Base-by-base conservation (phyloP, 306 rosid species). In the Cicer bijugum region DNA sequence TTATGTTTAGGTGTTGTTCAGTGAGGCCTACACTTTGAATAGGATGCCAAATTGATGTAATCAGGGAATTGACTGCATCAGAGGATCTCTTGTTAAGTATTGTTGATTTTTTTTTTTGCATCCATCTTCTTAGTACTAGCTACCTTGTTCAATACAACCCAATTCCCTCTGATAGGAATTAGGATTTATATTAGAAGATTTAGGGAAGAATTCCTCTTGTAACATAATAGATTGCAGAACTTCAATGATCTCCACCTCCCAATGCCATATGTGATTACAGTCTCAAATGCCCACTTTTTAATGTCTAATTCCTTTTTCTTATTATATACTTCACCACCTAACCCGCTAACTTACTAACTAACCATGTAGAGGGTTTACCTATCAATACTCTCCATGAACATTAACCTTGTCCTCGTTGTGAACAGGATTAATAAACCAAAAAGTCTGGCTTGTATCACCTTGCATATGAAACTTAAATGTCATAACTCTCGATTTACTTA, bases 1-100 rank as follows among this genome's bases (percentile, higher is more conserved):
- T 45, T 63, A 47, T 79, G 2, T 79, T 62, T 40, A 35, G 57
- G 15, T 68, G 52, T 35, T 72, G 7, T 67, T 65, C 67, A 44
- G 9, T 40, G 33, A 56, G 47, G 47, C 46, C 73, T 77, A 28
- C 35, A 37, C 14, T 80, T 65, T 53, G 15, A 48, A 70, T 39
- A 40, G 46, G 33, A 38, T 12, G n/a, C 57, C 33, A 52, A 10
- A 17, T 74, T 16, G 56, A 47, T 69, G 63, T 51, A 19, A 57
- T 64, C 38, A 5, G 35, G 35, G 35, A 28, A 28, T 28, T 28
- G 46, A 42, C 75, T 23, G 52, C 47, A 48, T 75, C 19, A 15
- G 28, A 67, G 16, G 60, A 61, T 71, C 60, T 46, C 47, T 55
- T 65, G 61, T 39, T 48, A 46, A 73, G 37, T 74, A 7, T 51